Evolutionary conservation across 306 rosid genomes (phyloP), one percentile per base, ranked within the genome.

Genomic region (Sicyos edulis): DNA sequence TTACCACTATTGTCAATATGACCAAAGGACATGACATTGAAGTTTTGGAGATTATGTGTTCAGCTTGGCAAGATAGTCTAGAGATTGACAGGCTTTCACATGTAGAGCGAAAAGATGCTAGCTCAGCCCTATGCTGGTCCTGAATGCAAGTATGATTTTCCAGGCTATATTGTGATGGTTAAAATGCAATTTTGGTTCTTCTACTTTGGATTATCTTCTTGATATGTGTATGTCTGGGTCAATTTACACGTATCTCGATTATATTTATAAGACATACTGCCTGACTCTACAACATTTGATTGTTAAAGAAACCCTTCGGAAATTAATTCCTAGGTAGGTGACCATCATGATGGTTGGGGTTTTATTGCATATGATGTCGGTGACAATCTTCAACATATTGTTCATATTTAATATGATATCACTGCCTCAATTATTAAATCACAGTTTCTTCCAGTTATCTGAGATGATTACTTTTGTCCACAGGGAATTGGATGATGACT

Each of bases 401-500:
- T 47, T 17, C 44, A 40, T 42, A 37, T 72, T 53, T 52, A 20
- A 47, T 14, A 58, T 12, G 62, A 60, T 59, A 59, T 19, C 40
- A 32, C 51, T 29, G 54, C 13, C 56, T 44, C 54, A 44, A 22
- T 71, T 62, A 68, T 68, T 50, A 68, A 44, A 49, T 24, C 2
- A 1, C 50, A 32, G 24, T 47, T 16, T 14, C 55, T 44, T 5
- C 50, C 32, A 5, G 11, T 9, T 54, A 21, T 15, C 15, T 61
- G 29, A 72, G 70, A 54, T 1, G 0, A 68, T 62, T 66, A 67
- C 68, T 26, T 42, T 52, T 72, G 58, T 78, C 70, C 72, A 57
- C 88, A 93, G 97, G 95, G 96, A 88, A 58, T 83, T 91, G 85
- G 97, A 91, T 66, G 96, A 93, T 83, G 86, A 78, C 52, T 83